A percentile compares a stretch with the other conserved stretches of the same genome.
These are phyloP conservation scores for Phytopythium kandeliae DNA, from an alignment of 352 stramenopile genomes.

Conservation along the genomic window DNA sequence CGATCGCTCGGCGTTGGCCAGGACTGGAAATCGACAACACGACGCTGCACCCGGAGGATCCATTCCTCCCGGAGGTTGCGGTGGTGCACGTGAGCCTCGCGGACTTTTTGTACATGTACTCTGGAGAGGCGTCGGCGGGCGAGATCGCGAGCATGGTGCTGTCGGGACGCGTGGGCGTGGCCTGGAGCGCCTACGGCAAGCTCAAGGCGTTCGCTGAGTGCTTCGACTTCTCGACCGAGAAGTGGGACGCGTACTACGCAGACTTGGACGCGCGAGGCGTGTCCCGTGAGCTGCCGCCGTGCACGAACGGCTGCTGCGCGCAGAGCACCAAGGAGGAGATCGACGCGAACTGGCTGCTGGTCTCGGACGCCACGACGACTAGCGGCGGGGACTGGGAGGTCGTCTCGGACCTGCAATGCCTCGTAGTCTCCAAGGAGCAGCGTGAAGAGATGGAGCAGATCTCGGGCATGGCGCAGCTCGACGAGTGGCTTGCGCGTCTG, in stretches of 20 bases:
- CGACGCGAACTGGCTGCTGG: constrained; percentile 77
- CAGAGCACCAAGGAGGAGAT: constrained; percentile 71
- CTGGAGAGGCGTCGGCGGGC: constrained; percentile 58
- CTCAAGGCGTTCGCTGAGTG: constrained; percentile 81
- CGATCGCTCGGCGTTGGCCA: too few species aligned
- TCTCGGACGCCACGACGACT: constrained; percentile 55
- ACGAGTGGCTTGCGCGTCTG: constrained; percentile 61
- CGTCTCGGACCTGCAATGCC: constrained; percentile 56
- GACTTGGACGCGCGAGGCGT: constrained; percentile 24
- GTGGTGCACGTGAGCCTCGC: constrained; percentile 68
- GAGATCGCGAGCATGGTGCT: constrained; percentile 84
- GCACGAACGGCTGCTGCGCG: constrained; percentile 54
- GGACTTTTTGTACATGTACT: constrained; percentile 88
- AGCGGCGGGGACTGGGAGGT: constrained; percentile 64
- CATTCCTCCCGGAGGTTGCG: constrained; percentile 55
- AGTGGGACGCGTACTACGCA: constrained; percentile 76
- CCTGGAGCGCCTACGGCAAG: constrained; percentile 79
- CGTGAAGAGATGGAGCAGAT: constrained; percentile 52
- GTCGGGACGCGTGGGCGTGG: constrained; percentile 76
- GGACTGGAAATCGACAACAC: constrained; percentile 47
- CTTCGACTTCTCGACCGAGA: constrained; percentile 82
- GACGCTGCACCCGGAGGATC: constrained; percentile 37
- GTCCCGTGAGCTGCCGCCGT: constrained; percentile 22
- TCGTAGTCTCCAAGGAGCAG: constrained; percentile 52
- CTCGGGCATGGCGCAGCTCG: constrained; percentile 50